These are phyloP conservation scores for Larix kaempferi DNA, from an alignment of 75 land plant species.

Conservation along the genomic window DNA sequence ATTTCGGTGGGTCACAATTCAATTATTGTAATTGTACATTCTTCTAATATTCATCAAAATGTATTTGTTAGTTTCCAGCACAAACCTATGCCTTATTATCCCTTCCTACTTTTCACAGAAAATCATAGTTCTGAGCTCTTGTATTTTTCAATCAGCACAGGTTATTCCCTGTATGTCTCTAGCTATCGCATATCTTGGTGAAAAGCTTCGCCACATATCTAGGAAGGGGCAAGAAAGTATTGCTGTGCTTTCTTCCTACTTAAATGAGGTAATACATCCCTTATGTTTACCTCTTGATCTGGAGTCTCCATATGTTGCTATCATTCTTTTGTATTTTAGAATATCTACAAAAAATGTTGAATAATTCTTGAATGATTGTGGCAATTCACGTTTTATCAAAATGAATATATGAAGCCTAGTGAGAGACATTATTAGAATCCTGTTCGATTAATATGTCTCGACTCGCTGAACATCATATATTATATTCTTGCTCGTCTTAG, in stretches of 20 bases:
- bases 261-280: constrained; percentile 75
- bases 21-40: neutral
- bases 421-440: neutral
- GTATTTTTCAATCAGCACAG: constrained; percentile 27
- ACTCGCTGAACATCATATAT: neutral
- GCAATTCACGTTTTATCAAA: neutral
- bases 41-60: neutral
- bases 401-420: neutral
- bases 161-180: constrained; percentile 72
- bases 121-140: constrained; percentile 12
- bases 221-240: constrained; percentile 52
- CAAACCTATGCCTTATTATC: neutral
- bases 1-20: constrained; percentile 46
- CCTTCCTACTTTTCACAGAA: neutral
- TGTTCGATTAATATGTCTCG: neutral
- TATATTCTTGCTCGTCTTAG: neutral
- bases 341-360: neutral
- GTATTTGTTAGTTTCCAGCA: constrained; percentile 1
- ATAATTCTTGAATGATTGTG: neutral
- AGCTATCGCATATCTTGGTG: constrained; percentile 66
- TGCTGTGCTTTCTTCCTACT: constrained; percentile 73
- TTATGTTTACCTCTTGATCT: too few species aligned
- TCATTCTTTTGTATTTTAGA: neutral
- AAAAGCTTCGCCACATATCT: constrained; percentile 72
- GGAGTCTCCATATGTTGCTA: too few species aligned